These are phyloP conservation scores for Cystofilobasidium ferigula DNA, from an alignment of 768 basidiomycete genomes.

Conservation along the genomic window DNA sequence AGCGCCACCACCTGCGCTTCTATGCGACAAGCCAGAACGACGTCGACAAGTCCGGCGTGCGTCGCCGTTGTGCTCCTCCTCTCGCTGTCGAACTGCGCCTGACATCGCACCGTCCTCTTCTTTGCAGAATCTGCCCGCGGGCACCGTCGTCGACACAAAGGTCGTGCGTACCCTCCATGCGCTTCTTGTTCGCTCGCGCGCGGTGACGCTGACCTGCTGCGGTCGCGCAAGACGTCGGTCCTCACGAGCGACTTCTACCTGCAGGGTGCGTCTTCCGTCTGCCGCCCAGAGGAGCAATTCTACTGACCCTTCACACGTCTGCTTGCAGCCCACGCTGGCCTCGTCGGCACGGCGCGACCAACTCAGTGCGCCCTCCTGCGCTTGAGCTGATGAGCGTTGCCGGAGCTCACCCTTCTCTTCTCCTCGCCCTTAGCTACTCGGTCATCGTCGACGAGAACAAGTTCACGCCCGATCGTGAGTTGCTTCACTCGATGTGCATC, in stretches of 20 bases:
- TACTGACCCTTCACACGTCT: too few species aligned
- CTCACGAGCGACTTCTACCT: slow-evolving; percentile 24
- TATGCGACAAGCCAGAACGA: background rate
- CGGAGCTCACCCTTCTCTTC: too few species aligned
- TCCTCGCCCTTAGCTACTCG: background rate
- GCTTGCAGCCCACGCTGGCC: slow-evolving; percentile 26
- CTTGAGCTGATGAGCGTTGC: too few species aligned
- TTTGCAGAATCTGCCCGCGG: background rate
- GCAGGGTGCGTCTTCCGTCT: background rate
- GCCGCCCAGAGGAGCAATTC: too few species aligned
- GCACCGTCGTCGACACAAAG: slow-evolving; percentile 12
- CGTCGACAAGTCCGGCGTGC: background rate
- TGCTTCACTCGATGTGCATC: background rate
- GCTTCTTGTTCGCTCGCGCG: slow-evolving; percentile 26
- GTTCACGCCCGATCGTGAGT: slow-evolving; percentile 24
- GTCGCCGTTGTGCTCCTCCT: background rate
- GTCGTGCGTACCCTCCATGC: background rate
- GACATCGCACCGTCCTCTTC: background rate
- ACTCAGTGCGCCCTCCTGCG: slow-evolving; percentile 30
- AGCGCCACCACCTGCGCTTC: slow-evolving; percentile 27
- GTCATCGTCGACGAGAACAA: slow-evolving; percentile 26
- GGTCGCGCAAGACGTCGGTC: background rate
- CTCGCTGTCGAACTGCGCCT: background rate
- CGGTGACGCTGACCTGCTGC: background rate
- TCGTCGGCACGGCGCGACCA: slow-evolving; percentile 28